phyloP scores from a whole-genome alignment of 805 yeast genomes.

The Candida railenensis region DNA sequence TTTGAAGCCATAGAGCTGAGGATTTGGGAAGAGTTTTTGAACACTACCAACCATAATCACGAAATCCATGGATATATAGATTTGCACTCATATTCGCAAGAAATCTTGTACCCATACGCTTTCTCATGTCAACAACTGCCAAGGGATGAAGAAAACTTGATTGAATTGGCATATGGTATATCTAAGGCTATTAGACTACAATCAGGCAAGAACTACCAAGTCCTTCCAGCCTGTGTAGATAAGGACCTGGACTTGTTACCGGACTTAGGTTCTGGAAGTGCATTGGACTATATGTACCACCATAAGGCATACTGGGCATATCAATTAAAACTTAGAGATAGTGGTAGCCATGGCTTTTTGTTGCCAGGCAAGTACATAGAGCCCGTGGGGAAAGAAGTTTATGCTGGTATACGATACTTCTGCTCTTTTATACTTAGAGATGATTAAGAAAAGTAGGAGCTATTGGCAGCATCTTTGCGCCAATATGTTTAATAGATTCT shows the following conservation, averaged over 20 bases:
- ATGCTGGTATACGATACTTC: constrained; percentile 67
- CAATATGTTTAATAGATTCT: neutral
- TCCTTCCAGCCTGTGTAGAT: constrained; percentile 76
- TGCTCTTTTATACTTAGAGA: constrained; percentile 37
- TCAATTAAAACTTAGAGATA: constrained; percentile 77
- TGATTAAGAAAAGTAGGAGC: constrained; percentile 16
- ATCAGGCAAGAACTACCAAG: constrained; percentile 65
- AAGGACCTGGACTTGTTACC: constrained; percentile 73
- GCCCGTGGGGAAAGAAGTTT: constrained; percentile 78
- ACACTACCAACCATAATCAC: constrained; percentile 49
- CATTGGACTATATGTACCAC: constrained; percentile 82
- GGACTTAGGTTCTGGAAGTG: constrained; percentile 75
- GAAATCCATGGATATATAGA: constrained; percentile 76
- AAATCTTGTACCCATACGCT: constrained; percentile 79
- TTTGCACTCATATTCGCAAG: constrained; percentile 83
- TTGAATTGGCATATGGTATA: constrained; percentile 79
- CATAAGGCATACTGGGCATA: constrained; percentile 81
- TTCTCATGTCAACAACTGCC: constrained; percentile 73
- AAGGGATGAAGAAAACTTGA: constrained; percentile 74
- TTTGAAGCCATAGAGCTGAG: constrained; percentile 50
- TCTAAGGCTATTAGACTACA: constrained; percentile 67
- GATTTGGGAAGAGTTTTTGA: constrained; percentile 41
- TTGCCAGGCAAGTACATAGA: constrained; percentile 66
- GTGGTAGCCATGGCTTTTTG: constrained; percentile 80
- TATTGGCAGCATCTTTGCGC: neutral